Evolutionary conservation across 257 asterid species (phyloP).

Genomic region (Eucommia ulmoides): DNA sequence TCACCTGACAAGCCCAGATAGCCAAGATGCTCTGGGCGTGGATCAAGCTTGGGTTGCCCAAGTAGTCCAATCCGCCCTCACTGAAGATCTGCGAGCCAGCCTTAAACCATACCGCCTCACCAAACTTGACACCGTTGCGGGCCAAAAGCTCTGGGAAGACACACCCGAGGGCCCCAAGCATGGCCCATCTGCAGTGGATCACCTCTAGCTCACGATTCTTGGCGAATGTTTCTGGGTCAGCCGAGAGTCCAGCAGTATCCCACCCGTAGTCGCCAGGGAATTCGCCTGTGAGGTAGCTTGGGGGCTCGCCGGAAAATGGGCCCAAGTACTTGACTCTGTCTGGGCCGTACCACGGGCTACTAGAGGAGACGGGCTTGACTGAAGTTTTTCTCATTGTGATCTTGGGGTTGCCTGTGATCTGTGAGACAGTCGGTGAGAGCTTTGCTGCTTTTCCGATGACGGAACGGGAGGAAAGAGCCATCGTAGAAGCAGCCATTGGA

Average conservation of each 20-base stretch:
- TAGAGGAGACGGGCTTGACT: slow-evolving; percentile 26
- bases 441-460: slow-evolving; percentile 34
- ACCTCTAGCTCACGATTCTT: slow-evolving; percentile 30
- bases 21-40: slow-evolving; percentile 34
- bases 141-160: slow-evolving; percentile 36
- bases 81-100: slow-evolving; percentile 31
- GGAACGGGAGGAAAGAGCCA: slow-evolving; percentile 50
- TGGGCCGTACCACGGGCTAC: slow-evolving; percentile 29
- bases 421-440: slow-evolving; percentile 22
- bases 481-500: slow-evolving; percentile 39
- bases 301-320: slow-evolving; percentile 34
- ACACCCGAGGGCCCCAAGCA: slow-evolving; percentile 36
- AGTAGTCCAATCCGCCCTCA: slow-evolving; percentile 31
- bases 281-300: slow-evolving; percentile 29
- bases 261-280: slow-evolving; percentile 42
- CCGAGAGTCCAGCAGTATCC: slow-evolving; percentile 43
- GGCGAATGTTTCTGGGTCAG: slow-evolving; percentile 34
- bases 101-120: slow-evolving; percentile 38
- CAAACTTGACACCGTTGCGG: slow-evolving; percentile 27
- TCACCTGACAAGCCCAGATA: slow-evolving; percentile 29
- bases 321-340: slow-evolving; percentile 29
- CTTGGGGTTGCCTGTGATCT: slow-evolving; percentile 17
- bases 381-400: slow-evolving; percentile 28
- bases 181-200: slow-evolving; percentile 30
- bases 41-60: slow-evolving; percentile 32